phyloP scores from a whole-genome alignment of 2,329 filamentous ascomycete species.

The Cadophora sp. region DNA sequence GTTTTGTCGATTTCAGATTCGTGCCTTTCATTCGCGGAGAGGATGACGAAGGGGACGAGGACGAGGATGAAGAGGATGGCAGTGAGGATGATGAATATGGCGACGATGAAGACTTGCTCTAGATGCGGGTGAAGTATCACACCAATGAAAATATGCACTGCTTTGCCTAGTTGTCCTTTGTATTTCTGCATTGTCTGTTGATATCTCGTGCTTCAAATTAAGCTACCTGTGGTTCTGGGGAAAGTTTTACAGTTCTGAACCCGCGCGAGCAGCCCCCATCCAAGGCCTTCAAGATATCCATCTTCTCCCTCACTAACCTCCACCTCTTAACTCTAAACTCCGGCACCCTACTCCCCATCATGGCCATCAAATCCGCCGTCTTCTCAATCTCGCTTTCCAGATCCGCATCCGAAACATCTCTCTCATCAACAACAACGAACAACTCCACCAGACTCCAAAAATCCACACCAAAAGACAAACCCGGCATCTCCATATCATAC shows the following conservation, averaged over 20 bases:
- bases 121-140: not conserved
- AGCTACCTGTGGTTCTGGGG: not conserved
- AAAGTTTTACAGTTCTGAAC: not conserved
- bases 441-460: not conserved
- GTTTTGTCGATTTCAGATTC: conserved; percentile 84
- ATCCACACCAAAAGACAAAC: not conserved
- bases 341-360: not conserved
- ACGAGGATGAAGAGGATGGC: conserved; percentile 7
- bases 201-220: not conserved
- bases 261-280: not conserved
- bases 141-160: not conserved
- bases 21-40: conserved; percentile 73
- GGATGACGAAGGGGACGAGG: conserved; percentile 52
- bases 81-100: conserved; percentile 14
- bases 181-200: not conserved
- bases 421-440: not conserved
- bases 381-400: not conserved
- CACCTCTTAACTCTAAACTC: conserved; percentile 1
- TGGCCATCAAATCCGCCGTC: not conserved
- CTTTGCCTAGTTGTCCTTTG: not conserved
- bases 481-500: not conserved
- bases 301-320: not conserved
- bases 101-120: conserved; percentile 13
- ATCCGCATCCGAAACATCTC: not conserved
- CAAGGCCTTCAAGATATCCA: not conserved